Base-by-base conservation (phyloP, 2,329 filamentous ascomycete genomes). In the Hypoxylon sp. region DNA sequence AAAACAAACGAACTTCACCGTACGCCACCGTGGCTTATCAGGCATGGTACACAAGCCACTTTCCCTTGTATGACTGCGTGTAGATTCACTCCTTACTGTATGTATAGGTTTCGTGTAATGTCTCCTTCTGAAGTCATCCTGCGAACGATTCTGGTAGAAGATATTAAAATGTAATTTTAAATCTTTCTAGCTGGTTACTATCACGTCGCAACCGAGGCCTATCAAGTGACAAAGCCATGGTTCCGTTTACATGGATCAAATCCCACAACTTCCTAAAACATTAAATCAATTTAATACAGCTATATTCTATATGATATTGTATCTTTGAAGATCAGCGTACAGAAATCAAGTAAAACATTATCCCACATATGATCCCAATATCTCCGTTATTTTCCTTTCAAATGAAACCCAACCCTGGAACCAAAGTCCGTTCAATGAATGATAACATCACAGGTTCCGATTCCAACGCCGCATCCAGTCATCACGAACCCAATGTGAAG, bases 401-500 rank as follows among this genome's bases (percentile, higher is more conserved):
- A 19, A 45, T 23, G n/a, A 56, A 57, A 14, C 45, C 28, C 21
- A 36, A 55, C n/a, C 46, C 10, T 28, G 13, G 19, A 46, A 36
- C 56, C 36, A 25, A 51, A 43, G 30, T 45, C 32, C 32, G 52
- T 36, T 53, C 9, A 53, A 58, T 48, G 53, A 66, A 63, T 53
- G 30, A 19, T 36, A 25, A 52, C 23, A 43, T 21, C 21, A 51
- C 21, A 51, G 45, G 25, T 64, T 52, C 50, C 51, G 50, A 17
- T 45, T 52, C 51, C 3, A 65, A 68, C 62, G 67, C 69, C 69
- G 52, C 57, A 57, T 70, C 23, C 51, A 66, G 19, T 70, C 55
- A 50, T 71, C 48, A 57, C 25, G 53, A 64, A 57, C 11, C 60
- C 43, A 41, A 14, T 61, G 49, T 56, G 70, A 65, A 61, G 64